These are phyloP conservation scores for Laetiporus sulphureus DNA, from an alignment of 1,284 basidiomycete species.

Conservation along the genomic window DNA sequence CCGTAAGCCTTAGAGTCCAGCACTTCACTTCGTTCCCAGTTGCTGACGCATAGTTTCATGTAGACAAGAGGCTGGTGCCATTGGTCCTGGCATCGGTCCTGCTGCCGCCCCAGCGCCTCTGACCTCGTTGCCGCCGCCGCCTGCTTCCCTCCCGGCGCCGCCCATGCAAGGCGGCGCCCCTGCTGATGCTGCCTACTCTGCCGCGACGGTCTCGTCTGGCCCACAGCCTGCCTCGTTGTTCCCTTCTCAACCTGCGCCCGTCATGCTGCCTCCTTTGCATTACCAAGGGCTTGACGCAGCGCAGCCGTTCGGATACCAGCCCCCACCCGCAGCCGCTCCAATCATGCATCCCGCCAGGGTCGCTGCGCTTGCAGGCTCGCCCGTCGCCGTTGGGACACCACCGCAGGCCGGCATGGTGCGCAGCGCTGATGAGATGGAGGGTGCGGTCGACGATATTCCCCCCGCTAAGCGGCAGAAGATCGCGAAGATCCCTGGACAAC, in stretches of 20 bases:
- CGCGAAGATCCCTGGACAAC: slow-evolving; percentile 74
- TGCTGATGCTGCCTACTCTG: slow-evolving; percentile 50
- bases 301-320: slow-evolving; percentile 75
- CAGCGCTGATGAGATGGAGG: slow-evolving; percentile 76
- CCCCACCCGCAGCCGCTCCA: slow-evolving; percentile 35
- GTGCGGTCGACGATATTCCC: slow-evolving; percentile 51
- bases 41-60: slow-evolving; percentile 11
- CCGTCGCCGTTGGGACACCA: slow-evolving; percentile 21
- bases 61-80: slow-evolving; percentile 67
- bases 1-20: too few relatives aligned
- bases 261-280: slow-evolving; percentile 77
- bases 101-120: slow-evolving; percentile 59
- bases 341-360: slow-evolving; percentile 34
- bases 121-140: slow-evolving; percentile 53
- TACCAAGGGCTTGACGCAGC: slow-evolving; percentile 72
- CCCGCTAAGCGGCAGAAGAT: slow-evolving; percentile 80
- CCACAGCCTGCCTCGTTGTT: slow-evolving; percentile 74
- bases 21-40: slow-evolving; percentile 6
- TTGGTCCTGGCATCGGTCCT: slow-evolving; percentile 81
- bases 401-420: slow-evolving; percentile 63
- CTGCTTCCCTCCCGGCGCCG: slow-evolving; percentile 58
- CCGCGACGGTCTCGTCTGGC: slow-evolving; percentile 73
- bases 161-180: slow-evolving; percentile 37
- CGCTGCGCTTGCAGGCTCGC: slow-evolving; percentile 25
- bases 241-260: slow-evolving; percentile 49